These are phyloP conservation scores for Backusella luteola DNA, from an alignment of 192 early-diverging fungal genomes.

Conservation along the genomic window DNA sequence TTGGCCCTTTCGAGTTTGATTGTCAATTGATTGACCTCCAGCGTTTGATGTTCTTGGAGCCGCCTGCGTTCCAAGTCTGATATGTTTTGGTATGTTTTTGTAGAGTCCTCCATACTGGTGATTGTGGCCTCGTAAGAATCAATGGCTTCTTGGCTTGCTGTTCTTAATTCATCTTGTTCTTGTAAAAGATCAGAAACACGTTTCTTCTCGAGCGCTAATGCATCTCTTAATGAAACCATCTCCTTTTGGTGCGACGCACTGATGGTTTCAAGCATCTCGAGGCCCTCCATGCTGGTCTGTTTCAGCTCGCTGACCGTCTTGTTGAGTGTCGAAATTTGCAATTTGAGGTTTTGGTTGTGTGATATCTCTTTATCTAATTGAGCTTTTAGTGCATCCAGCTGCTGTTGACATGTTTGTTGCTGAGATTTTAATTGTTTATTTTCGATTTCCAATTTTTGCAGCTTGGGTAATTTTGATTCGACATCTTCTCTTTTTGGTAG, in stretches of 20 bases:
- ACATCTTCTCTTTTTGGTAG: neutral
- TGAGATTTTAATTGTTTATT: neutral
- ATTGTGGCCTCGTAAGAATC: slow-evolving; percentile 37
- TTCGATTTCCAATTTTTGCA: neutral
- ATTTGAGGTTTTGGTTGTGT: neutral
- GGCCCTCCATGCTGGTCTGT: slow-evolving; percentile 30
- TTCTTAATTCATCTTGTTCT: slow-evolving; percentile 34
- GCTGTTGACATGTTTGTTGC: neutral
- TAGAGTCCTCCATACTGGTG: neutral
- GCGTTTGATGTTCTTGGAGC: neutral
- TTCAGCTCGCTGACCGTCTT: slow-evolving; percentile 19
- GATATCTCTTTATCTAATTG: neutral
- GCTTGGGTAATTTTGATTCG: neutral
- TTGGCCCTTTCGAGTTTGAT: neutral
- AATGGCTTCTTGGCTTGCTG: slow-evolving; percentile 35
- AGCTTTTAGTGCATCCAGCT: neutral
- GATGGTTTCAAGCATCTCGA: slow-evolving; percentile 31
- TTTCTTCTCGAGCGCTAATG: neutral
- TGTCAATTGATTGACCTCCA: neutral
- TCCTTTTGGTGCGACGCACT: slow-evolving; percentile 16
- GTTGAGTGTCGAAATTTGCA: slow-evolving; percentile 8
- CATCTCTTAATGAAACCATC: slow-evolving; percentile 8
- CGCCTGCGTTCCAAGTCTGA: neutral
- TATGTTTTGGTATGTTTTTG: neutral
- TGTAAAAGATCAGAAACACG: slow-evolving; percentile 17